Evolutionary conservation across 805 yeast species (phyloP).

Genomic region (Metschnikowia henanensis): DNA sequence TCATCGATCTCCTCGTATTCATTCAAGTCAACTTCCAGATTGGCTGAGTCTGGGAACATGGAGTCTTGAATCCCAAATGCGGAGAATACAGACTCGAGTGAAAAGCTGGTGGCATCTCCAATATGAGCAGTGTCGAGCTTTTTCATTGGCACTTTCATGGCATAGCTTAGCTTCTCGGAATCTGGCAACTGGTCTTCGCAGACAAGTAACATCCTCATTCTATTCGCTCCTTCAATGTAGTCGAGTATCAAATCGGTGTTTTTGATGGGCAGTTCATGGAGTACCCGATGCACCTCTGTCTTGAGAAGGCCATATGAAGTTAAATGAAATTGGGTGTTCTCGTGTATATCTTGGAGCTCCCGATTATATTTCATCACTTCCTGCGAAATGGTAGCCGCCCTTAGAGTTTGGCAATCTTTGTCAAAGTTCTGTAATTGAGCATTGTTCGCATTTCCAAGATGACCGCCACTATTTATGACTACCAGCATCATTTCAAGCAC

Average conservation of each 20-base stretch:
- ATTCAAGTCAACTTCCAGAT: constrained; percentile 17
- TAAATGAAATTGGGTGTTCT: constrained; percentile 51
- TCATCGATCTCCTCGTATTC: constrained; percentile 25
- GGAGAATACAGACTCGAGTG: constrained; percentile 15
- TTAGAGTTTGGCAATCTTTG: constrained; percentile 36
- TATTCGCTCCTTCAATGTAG: constrained; percentile 64
- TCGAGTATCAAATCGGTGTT: constrained; percentile 52
- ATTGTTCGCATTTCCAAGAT: constrained; percentile 31
- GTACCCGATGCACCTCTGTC: constrained; percentile 39
- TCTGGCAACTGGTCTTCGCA: constrained; percentile 51
- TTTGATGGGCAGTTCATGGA: constrained; percentile 13
- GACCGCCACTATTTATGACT: constrained; percentile 38
- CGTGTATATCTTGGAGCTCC: constrained; percentile 63
- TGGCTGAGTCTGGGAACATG: constrained; percentile 20
- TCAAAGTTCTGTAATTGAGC: constrained; percentile 34
- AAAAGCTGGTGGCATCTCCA: constrained; percentile 19
- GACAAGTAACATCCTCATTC: constrained; percentile 63
- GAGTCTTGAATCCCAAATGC: constrained; percentile 29
- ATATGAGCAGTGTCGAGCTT: constrained; percentile 20
- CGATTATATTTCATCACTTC: constrained; percentile 54
- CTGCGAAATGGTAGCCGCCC: constrained; percentile 34
- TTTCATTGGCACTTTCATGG: constrained; percentile 39
- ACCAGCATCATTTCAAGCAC: constrained; percentile 33
- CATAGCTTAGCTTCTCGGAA: constrained; percentile 43
- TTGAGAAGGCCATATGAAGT: constrained; percentile 49